phyloP scores from a whole-genome alignment of 2,329 filamentous ascomycete species.

The Aspergillus aculeatinus region DNA sequence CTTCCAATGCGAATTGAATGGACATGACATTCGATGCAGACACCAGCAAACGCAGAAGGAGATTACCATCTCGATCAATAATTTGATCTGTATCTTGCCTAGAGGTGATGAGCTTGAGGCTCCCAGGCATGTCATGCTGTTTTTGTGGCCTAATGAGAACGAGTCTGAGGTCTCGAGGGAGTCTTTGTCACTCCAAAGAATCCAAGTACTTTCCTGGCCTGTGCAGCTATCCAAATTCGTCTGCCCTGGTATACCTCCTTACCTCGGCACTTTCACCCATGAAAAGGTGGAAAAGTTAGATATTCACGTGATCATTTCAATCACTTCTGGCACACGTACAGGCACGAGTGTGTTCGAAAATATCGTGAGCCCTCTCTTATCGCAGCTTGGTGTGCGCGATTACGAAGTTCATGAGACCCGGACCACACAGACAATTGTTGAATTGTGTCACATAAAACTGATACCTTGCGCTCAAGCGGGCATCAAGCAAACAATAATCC shows the following conservation, averaged over 20 bases:
- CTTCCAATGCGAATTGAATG: neutral
- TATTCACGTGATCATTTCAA: conserved; percentile 66
- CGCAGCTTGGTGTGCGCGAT: conserved; percentile 43
- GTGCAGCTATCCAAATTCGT: conserved; percentile 19
- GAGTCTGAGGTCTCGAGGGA: conserved; percentile 4
- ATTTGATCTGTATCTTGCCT: conserved; percentile 29
- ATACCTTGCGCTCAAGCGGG: conserved; percentile 51
- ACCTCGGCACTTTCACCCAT: conserved; percentile 16
- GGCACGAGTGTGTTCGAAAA: conserved; percentile 57
- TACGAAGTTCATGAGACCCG: conserved; percentile 63
- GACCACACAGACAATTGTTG: conserved; percentile 61
- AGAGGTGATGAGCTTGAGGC: neutral
- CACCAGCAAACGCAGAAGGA: conserved; percentile 11
- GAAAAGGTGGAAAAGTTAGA: conserved; percentile 7
- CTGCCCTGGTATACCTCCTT: conserved; percentile 20
- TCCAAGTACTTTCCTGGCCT: conserved; percentile 13
- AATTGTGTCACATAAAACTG: conserved; percentile 57
- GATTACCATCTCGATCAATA: conserved; percentile 17
- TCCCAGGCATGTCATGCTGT: conserved; percentile 23
- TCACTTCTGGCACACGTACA: conserved; percentile 61
- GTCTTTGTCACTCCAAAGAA: conserved; percentile 15
- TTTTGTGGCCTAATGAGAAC: conserved; percentile 16
- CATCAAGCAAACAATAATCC: conserved; percentile 62
- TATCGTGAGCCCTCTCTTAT: conserved; percentile 58
- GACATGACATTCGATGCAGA: conserved; percentile 21